Base-by-base conservation (phyloP, 2,329 filamentous ascomycete species). In the Aspergillus intermedius region DNA sequence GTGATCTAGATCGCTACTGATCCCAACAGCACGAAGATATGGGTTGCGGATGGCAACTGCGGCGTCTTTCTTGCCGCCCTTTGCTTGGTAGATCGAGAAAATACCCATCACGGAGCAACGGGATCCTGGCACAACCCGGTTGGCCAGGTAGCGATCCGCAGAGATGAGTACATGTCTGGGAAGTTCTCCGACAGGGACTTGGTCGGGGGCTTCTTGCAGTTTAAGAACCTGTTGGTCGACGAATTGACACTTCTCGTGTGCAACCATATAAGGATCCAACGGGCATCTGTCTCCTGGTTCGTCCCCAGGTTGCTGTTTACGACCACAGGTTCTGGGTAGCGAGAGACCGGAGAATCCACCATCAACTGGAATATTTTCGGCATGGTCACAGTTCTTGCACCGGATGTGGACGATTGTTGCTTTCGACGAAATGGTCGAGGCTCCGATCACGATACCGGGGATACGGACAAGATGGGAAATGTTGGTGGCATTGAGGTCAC, bases 161-260 rank as follows among this genome's bases (percentile, higher is more conserved):
- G 91, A 95, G 52, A 98, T 88, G 53, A 97, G 80, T 42, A 98
- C 94, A 61, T 98, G 93, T 39, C 93, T 81, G 3, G 93, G 93
- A 44, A 98, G 75, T 71, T 98, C 93, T 73, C 93, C 93, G 1
- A 98, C 93, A 0, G 93, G 93, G 0, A 98, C 93, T 69, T 97
- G 90, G 63, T 98, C 93, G 1, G 93, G 93, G 0, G 91, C 93
- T 71, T 98, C 93, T 66, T 98, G 93, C 15, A 98, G 81, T 70
- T 98, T 98, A 66, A 98, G 86, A 51, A 98, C 88, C 69, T 98
- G 93, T 70, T 98, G 93, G 63, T 98, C 93, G 61, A 97, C 91
- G 65, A 98, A 98, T 54, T 84, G 82, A 34, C 88, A 95, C 67
- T 87, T 90, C 69, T 98, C 93, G 65, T 98, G 93, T 50, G 93